A percentile compares a stretch with the other conserved stretches of the same genome.
Conservation (phyloP, 768 basidiomycete species). For the Agaricus subrufescens region DNA sequence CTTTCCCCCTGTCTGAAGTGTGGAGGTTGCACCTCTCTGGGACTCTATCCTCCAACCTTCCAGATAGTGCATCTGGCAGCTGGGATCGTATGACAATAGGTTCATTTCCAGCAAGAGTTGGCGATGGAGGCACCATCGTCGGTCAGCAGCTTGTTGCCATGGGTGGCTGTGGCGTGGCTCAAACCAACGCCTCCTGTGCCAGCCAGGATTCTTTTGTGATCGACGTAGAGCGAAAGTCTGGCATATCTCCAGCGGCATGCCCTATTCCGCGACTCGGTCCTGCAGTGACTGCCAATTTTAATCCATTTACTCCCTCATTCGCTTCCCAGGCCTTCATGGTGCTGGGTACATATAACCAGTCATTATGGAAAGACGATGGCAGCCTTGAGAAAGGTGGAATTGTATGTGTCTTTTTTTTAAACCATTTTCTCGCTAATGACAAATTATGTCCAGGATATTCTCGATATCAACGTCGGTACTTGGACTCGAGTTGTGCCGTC, state of each 20-base stretch:
- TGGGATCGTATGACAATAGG: constrained; percentile 52
- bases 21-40: constrained; percentile 72
- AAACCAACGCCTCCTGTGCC: constrained; percentile 48
- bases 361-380: constrained; percentile 62
- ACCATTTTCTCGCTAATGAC: neutral
- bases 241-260: constrained; percentile 43
- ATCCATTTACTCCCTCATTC: constrained; percentile 51
- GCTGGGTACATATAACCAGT: constrained; percentile 61
- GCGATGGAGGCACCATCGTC: constrained; percentile 58
- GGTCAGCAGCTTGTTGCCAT: constrained; percentile 45
- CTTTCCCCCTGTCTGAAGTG: constrained; percentile 54
- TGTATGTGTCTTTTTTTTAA: constrained; percentile 32
- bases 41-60: constrained; percentile 65
- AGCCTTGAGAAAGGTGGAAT: constrained; percentile 69
- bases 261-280: constrained; percentile 64
- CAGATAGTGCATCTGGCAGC: constrained; percentile 42
- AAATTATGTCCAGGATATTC: constrained; percentile 41
- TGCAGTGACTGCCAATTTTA: constrained; percentile 57
- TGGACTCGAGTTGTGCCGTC: constrained; percentile 76
- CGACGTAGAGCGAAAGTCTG: constrained; percentile 30
- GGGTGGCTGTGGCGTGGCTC: constrained; percentile 56
- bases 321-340: constrained; percentile 62
- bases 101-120: constrained; percentile 33
- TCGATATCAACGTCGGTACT: constrained; percentile 53
- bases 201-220: constrained; percentile 54